These are phyloP conservation scores for Stemphylium vesicarium DNA, from an alignment of 2,329 filamentous ascomycete species.

Conservation along the genomic window DNA sequence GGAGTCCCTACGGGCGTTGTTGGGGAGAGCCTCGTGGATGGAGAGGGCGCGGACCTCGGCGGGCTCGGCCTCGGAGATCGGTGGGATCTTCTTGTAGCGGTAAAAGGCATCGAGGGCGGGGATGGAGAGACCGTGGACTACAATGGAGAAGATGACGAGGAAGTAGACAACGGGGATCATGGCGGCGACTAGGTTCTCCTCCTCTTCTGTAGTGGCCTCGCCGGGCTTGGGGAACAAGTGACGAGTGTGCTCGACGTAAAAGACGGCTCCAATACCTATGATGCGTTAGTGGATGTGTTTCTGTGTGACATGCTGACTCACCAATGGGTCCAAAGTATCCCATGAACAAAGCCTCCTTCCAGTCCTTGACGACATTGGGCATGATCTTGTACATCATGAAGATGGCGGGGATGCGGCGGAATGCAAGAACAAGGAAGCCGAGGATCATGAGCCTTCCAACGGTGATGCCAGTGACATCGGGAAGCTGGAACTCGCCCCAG, in stretches of 20 bases:
- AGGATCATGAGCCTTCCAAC: conserved; percentile 58
- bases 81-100: conserved; percentile 48
- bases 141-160: conserved; percentile 55
- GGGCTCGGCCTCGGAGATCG: conserved; percentile 50
- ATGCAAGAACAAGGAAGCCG: conserved; percentile 59
- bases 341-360: conserved; percentile 67
- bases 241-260: conserved; percentile 56
- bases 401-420: conserved; percentile 65
- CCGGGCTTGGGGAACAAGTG: conserved; percentile 53
- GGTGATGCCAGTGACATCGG: conserved; percentile 61
- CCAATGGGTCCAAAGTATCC: conserved; percentile 60
- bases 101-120: conserved; percentile 53
- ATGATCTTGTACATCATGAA: conserved; percentile 63
- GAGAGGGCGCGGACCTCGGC: conserved; percentile 43
- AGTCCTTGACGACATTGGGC: conserved; percentile 59
- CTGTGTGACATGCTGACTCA: conserved; percentile 6
- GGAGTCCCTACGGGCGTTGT: conserved; percentile 49
- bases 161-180: conserved; percentile 57
- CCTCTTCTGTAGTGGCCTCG: conserved; percentile 48
- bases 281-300: not conserved
- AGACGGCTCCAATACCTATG: conserved; percentile 51
- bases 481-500: conserved; percentile 62
- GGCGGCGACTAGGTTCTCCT: conserved; percentile 49
- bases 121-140: conserved; percentile 58
- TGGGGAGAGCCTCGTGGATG: conserved; percentile 47